Conservation (phyloP, 2,329 filamentous ascomycete genomes). For the Diplodia scrobiculata region DNA sequence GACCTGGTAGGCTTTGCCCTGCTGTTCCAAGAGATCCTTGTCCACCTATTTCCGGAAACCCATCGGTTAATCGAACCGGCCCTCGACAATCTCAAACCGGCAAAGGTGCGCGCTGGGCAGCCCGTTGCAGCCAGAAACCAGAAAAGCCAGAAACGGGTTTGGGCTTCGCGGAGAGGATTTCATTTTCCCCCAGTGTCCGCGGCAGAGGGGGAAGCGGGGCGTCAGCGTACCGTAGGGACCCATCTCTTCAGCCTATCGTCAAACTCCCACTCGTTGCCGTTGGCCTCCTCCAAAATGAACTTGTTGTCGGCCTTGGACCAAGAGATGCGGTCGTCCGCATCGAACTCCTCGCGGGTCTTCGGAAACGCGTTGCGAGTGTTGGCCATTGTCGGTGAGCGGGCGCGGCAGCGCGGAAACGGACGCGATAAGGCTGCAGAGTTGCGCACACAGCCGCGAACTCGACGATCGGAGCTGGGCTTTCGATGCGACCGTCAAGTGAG, state of each 20-base stretch:
- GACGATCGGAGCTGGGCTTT: neutral
- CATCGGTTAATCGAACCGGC: constrained; percentile 35
- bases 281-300: constrained; percentile 36
- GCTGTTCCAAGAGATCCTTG: constrained; percentile 62
- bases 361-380: constrained; percentile 29
- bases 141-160: constrained; percentile 21
- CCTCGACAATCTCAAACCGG: constrained; percentile 20
- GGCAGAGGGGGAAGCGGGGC: constrained; percentile 31
- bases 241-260: constrained; percentile 71
- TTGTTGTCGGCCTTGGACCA: constrained; percentile 36
- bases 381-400: constrained; percentile 12
- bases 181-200: neutral
- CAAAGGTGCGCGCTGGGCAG: constrained; percentile 7
- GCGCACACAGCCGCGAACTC: constrained; percentile 9
- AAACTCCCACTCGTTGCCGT: constrained; percentile 77
- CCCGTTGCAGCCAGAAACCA: constrained; percentile 34
- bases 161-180: constrained; percentile 31
- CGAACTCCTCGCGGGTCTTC: constrained; percentile 32
- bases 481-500: neutral
- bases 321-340: constrained; percentile 34
- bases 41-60: constrained; percentile 54
- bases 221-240: constrained; percentile 63
- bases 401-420: neutral
- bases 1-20: constrained; percentile 63
- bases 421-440: neutral